Conservation (phyloP, 1,139 yeast species). For the Petasospora fabianii region DNA sequence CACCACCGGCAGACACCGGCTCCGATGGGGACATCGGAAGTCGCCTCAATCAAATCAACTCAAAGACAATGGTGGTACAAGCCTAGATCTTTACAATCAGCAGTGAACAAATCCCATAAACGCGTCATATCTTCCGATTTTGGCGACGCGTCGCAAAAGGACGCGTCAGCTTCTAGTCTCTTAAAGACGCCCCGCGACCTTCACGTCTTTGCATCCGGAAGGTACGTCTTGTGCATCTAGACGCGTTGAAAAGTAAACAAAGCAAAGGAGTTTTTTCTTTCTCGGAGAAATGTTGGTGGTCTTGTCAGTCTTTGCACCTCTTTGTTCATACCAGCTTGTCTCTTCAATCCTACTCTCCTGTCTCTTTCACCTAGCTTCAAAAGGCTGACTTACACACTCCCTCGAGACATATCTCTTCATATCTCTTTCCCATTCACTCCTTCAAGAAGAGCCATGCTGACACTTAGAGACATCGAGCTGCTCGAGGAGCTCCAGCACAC, state of each 20-base stretch:
- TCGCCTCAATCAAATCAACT: no score
- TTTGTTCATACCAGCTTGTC: no score
- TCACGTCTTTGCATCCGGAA: no score
- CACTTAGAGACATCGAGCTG: constrained; percentile 9
- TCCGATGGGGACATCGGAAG: no score
- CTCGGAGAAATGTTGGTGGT: background rate
- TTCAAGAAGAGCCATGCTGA: background rate
- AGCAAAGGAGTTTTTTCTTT: constrained; percentile 1
- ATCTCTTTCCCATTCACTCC: background rate
- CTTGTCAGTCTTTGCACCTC: background rate
- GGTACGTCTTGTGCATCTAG: background rate
- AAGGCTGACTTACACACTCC: background rate
- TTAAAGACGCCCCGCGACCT: background rate
- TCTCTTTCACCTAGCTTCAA: background rate
- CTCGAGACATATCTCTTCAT: background rate
- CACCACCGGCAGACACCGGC: no score
- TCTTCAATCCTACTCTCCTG: no score
- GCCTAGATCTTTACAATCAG: background rate
- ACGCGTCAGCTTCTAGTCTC: background rate
- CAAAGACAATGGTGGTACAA: background rate
- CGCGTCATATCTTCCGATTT: no score
- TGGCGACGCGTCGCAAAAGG: background rate
- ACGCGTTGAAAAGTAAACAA: constrained; percentile 3
- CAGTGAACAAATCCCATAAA: no score
- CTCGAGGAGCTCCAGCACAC: constrained; percentile 15